Conservation (phyloP, 257 asterid genomes). For the Coffea eugenioides region DNA sequence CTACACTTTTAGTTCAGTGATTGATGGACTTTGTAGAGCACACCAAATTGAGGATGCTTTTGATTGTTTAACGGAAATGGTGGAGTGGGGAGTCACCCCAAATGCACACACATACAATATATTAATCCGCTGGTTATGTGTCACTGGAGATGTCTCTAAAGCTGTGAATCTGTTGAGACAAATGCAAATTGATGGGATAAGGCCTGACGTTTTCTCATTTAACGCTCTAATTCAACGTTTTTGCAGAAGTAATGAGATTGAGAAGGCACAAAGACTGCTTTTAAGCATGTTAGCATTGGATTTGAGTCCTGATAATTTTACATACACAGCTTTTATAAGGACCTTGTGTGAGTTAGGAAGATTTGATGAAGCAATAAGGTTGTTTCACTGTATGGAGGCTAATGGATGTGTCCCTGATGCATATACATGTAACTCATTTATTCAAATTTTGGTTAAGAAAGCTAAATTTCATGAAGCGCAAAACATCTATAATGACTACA, state of each 20-base stretch:
- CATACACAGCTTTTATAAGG: slow-evolving; percentile 65
- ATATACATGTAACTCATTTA: slow-evolving; percentile 47
- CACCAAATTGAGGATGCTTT: slow-evolving; percentile 64
- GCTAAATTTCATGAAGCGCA: slow-evolving; percentile 56
- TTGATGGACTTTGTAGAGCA: slow-evolving; percentile 71
- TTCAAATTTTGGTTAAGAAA: slow-evolving; percentile 51
- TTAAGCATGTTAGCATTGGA: slow-evolving; percentile 55
- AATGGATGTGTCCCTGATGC: slow-evolving; percentile 72
- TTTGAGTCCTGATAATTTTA: slow-evolving; percentile 73
- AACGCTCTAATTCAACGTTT: slow-evolving; percentile 69
- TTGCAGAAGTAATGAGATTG: slow-evolving; percentile 57
- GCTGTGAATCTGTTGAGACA: slow-evolving; percentile 60
- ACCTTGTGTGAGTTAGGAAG: slow-evolving; percentile 65
- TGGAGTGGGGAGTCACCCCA: slow-evolving; percentile 76
- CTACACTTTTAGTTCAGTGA: slow-evolving; percentile 74
- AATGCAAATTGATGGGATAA: slow-evolving; percentile 66
- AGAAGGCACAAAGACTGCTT: slow-evolving; percentile 71
- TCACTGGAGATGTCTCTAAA: slow-evolving; percentile 53
- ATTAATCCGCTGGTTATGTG: slow-evolving; percentile 68
- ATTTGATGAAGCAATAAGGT: slow-evolving; percentile 53
- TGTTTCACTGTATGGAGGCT: slow-evolving; percentile 68
- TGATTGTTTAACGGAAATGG: slow-evolving; percentile 75
- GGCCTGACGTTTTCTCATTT: slow-evolving; percentile 69
- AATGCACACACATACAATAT: slow-evolving; percentile 63
- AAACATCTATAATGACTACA: slow-evolving; percentile 44